phyloP scores from a whole-genome alignment of 2,329 filamentous ascomycete species.

The Thelonectria rubi region DNA sequence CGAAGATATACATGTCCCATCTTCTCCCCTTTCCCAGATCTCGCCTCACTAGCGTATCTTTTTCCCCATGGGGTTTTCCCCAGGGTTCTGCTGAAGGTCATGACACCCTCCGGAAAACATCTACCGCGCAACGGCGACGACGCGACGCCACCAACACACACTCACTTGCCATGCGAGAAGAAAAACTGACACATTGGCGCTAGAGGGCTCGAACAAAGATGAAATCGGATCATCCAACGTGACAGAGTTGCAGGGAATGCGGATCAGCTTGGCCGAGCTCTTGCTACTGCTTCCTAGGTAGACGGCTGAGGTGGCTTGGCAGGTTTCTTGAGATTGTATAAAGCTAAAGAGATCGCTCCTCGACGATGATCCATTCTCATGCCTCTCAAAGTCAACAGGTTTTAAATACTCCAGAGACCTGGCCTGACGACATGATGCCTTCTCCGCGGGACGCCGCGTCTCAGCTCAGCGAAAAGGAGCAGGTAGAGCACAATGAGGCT shows the following conservation, averaged over 20 bases:
- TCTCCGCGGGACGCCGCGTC: conserved; percentile 9
- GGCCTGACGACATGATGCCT: neutral
- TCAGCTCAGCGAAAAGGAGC: conserved; percentile 24
- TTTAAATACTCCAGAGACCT: neutral
- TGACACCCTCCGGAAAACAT: conserved; percentile 20
- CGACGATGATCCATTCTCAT: neutral
- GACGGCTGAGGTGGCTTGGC: neutral
- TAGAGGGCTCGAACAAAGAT: neutral
- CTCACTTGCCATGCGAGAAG: neutral
- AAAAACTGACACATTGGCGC: neutral
- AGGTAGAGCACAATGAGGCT: conserved; percentile 12
- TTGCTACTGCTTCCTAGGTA: neutral
- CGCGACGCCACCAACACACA: conserved; percentile 8
- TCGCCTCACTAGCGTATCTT: conserved; percentile 4
- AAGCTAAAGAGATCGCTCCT: neutral
- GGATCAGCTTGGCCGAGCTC: conserved; percentile 21
- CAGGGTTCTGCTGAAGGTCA: neutral
- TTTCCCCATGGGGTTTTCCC: conserved; percentile 22
- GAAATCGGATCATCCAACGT: neutral
- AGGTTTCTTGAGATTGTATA: neutral
- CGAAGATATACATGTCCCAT: neutral
- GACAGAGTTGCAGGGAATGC: neutral
- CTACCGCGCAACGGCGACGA: conserved; percentile 16
- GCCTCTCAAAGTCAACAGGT: neutral
- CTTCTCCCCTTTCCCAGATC: conserved; percentile 12